Conservation (phyloP, 495 filamentous ascomycete genomes). For the Hypoxylon crocopeplum region DNA sequence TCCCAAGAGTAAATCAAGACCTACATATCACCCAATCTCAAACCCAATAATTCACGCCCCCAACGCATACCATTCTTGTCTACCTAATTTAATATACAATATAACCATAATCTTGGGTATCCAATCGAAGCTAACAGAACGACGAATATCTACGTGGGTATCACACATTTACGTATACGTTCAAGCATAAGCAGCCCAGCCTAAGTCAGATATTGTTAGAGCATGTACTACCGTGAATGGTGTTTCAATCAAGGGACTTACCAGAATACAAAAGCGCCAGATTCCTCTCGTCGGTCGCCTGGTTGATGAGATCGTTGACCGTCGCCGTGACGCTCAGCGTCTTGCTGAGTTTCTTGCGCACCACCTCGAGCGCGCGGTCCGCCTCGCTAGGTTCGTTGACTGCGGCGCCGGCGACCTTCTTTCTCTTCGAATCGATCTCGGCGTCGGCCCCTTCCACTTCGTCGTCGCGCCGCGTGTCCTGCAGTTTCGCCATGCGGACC, state of each 20-base stretch:
- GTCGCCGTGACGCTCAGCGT: slow-evolving; percentile 92
- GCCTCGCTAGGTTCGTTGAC: slow-evolving; percentile 87
- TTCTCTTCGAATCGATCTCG: slow-evolving; percentile 45
- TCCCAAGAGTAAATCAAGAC: too few relatives aligned
- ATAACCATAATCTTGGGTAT: background rate
- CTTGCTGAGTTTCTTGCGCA: slow-evolving; percentile 92
- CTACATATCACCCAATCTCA: too few relatives aligned
- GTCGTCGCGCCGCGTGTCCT: slow-evolving; percentile 55
- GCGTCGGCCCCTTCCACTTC: slow-evolving; percentile 37
- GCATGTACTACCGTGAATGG: background rate
- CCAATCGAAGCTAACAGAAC: background rate
- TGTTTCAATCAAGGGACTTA: slow-evolving; percentile 49
- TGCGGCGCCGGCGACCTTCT: slow-evolving; percentile 50
- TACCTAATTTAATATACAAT: slow-evolving; percentile 5
- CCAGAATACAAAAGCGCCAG: slow-evolving; percentile 90
- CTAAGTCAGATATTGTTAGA: background rate
- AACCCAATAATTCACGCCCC: too few relatives aligned
- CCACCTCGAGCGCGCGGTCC: slow-evolving; percentile 87
- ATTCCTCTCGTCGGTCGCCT: slow-evolving; percentile 91
- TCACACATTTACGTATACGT: background rate
- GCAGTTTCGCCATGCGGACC: slow-evolving; percentile 70
- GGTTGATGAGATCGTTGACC: slow-evolving; percentile 95
- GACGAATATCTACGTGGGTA: slow-evolving; percentile 20
- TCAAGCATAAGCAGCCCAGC: slow-evolving; percentile 37
- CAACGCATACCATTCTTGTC: background rate